Conservation (phyloP, 495 filamentous ascomycete genomes). For the Aspergillus olivimuriae region DNA sequence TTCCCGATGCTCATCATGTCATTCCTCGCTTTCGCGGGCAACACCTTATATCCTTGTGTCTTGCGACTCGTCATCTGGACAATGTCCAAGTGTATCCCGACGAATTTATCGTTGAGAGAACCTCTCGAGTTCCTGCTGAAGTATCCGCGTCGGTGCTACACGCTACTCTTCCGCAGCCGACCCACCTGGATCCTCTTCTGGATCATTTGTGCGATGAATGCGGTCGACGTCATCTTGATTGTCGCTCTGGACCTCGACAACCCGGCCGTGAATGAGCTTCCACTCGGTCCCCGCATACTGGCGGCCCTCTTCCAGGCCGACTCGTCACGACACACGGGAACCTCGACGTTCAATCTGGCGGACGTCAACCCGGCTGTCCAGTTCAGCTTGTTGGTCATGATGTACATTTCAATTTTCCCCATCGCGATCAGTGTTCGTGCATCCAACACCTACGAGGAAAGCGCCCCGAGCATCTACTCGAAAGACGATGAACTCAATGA, state of each 20-base stretch:
- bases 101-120: conserved; percentile 21
- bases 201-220: conserved; percentile 50
- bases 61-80: conserved; percentile 76
- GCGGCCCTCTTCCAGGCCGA: conserved; percentile 52
- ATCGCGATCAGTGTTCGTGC: conserved; percentile 68
- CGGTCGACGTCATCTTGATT: conserved; percentile 52
- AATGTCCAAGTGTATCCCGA: conserved; percentile 45
- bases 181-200: conserved; percentile 60
- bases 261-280: conserved; percentile 21
- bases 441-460: conserved; percentile 63
- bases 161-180: conserved; percentile 51
- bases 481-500: conserved; percentile 27
- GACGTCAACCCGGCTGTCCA: conserved; percentile 55
- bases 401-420: conserved; percentile 71
- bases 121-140: conserved; percentile 49
- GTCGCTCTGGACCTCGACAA: conserved; percentile 49
- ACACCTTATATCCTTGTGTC: conserved; percentile 77
- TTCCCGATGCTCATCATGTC: conserved; percentile 62
- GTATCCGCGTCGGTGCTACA: conserved; percentile 59
- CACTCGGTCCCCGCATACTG: conserved; percentile 36
- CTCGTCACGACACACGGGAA: conserved; percentile 54
- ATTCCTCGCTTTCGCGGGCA: conserved; percentile 74
- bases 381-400: conserved; percentile 57
- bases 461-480: conserved; percentile 60
- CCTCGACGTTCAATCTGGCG: conserved; percentile 49